Evolutionary conservation across 2,329 filamentous ascomycete genomes (phyloP).

Genomic region (Metarhizium humberi): DNA sequence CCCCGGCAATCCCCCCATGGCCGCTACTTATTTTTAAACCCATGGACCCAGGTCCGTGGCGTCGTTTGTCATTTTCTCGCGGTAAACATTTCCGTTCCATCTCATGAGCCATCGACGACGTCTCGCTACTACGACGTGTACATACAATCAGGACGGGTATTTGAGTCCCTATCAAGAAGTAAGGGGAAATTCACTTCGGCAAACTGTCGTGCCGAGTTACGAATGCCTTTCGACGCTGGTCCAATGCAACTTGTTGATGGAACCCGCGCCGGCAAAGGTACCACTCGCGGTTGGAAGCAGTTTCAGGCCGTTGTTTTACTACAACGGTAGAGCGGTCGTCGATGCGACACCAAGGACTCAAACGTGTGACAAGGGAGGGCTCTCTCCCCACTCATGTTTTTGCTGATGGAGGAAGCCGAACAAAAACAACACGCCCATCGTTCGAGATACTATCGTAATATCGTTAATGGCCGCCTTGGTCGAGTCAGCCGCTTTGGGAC

Average conservation of each 20-base stretch:
- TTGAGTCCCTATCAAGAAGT: neutral
- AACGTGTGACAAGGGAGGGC: neutral
- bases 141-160: neutral
- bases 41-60: neutral
- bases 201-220: neutral
- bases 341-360: conserved; percentile 1
- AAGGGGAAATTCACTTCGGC: neutral
- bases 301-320: conserved; percentile 1
- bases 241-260: too few species aligned
- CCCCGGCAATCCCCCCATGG: neutral
- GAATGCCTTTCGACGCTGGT: neutral
- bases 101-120: neutral
- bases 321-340: too few species aligned
- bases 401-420: neutral
- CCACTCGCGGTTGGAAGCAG: neutral
- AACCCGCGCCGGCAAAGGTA: too few species aligned
- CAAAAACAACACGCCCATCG: neutral
- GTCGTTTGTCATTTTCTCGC: neutral
- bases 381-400: neutral
- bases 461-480: neutral
- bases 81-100: too few species aligned
- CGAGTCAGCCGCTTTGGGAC: neutral
- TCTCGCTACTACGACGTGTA: neutral
- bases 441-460: neutral
- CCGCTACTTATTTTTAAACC: neutral